Evolutionary conservation across 164 flowering plant species (phyloP), one percentile per base, ranked within the genome.

Genomic region (Paratinospora sagittata): DNA sequence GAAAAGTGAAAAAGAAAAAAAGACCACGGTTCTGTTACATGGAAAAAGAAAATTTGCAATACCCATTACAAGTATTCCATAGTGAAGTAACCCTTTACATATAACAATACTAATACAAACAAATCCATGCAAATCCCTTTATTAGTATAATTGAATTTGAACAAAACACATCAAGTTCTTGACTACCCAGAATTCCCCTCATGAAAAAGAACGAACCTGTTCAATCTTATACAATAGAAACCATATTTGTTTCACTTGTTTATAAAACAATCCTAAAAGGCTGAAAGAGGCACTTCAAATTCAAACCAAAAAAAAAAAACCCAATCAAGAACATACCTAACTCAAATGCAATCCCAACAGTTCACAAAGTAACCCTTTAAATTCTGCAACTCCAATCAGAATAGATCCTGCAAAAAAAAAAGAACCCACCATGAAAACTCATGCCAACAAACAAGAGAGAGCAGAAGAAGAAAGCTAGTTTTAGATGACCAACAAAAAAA

Each of bases 341-440:
- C n/a, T n/a, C n/a, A n/a, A 30, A 33, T 23, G 70, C 62, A 70
- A 36, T n/a, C 33, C 63, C 70, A 58, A 60, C 62, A 21, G 26
- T 24, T 30, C 16, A 61, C 33, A 52, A 9, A 57, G 58, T n/a
- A n/a, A n/a, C n/a, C n/a, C n/a, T n/a, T n/a, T n/a, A n/a, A n/a
- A n/a, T n/a, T n/a, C n/a, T n/a, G n/a, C n/a, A 26, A 72, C 33
- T 24, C 66, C 27, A 68, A 58, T 68, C 63, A 45, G 14, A 8
- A 74, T 23, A 23, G n/a, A n/a, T n/a, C 65, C 66, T 52, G 69
- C n/a, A n/a, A n/a, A n/a, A n/a, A n/a, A n/a, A n/a, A n/a, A n/a
- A n/a, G n/a, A n/a, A n/a, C n/a, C n/a, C n/a, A n/a, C n/a, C n/a
- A n/a, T n/a, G n/a, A n/a, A n/a, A n/a, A n/a, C n/a, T n/a, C n/a